A percentile compares a stretch with the other conserved stretches of the same genome.
Conservation (phyloP, 805 yeast genomes). For the Starmerella apis region DNA sequence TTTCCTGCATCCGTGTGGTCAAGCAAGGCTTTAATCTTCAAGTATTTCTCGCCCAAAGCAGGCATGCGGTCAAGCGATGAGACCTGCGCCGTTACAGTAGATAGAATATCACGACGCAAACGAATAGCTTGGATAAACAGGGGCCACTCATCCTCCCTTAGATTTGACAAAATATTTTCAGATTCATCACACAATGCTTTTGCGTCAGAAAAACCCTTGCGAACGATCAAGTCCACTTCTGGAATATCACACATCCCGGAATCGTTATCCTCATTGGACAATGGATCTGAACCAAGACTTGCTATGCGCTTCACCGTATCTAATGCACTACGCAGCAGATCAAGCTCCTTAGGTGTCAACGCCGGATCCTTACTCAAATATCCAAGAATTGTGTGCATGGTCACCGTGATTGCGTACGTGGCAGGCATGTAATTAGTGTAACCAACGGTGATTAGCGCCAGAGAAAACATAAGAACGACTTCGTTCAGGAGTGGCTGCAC, state of each 20-base stretch:
- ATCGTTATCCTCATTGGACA: neutral
- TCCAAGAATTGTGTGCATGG: slow-evolving; percentile 72
- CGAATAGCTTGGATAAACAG: slow-evolving; percentile 24
- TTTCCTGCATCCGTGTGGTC: neutral
- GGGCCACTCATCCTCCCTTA: slow-evolving; percentile 20
- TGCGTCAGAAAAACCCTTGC: slow-evolving; percentile 2
- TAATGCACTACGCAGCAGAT: slow-evolving; percentile 43
- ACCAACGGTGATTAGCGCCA: slow-evolving; percentile 88
- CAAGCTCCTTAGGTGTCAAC: slow-evolving; percentile 72
- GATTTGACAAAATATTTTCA: slow-evolving; percentile 1
- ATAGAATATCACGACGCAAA: slow-evolving; percentile 23
- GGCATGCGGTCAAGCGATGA: slow-evolving; percentile 6
- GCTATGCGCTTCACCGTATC: neutral
- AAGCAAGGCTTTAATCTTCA: slow-evolving; percentile 10
- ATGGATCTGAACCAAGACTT: neutral
- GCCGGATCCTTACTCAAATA: slow-evolving; percentile 74
- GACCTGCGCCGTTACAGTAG: slow-evolving; percentile 10
- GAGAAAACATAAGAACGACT: slow-evolving; percentile 48
- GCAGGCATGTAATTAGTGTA: slow-evolving; percentile 85
- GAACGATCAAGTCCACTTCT: slow-evolving; percentile 4
- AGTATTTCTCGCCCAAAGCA: slow-evolving; percentile 8
- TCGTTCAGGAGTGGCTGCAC: slow-evolving; percentile 13
- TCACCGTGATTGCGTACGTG: slow-evolving; percentile 76
- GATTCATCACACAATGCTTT: neutral
- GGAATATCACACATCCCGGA: neutral